These are phyloP conservation scores for Didymella segeticola DNA, from an alignment of 2,329 filamentous ascomycete species.

Conservation along the genomic window DNA sequence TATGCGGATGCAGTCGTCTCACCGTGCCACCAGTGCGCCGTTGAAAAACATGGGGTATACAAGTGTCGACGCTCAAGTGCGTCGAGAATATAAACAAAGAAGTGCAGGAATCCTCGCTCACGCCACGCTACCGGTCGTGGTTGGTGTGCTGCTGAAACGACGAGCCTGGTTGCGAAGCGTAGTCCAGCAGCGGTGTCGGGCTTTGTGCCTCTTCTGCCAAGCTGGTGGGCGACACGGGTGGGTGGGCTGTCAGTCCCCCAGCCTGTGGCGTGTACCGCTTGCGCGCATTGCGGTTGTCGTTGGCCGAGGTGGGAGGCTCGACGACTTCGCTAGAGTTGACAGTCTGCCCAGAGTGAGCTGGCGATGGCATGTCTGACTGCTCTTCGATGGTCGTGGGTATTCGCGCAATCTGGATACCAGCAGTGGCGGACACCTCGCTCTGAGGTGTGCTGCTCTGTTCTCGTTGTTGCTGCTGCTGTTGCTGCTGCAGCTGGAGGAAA, in stretches of 20 bases:
- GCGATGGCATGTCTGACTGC: conserved; percentile 22
- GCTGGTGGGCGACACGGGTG: conserved; percentile 12
- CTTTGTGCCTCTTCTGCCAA: conserved; percentile 11
- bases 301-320: conserved; percentile 17
- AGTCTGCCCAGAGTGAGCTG: conserved; percentile 16
- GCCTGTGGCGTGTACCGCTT: conserved; percentile 36
- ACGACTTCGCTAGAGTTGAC: conserved; percentile 20
- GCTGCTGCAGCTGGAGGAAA: conserved; percentile 28
- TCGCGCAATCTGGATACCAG: conserved; percentile 25
- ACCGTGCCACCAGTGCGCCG: conserved; percentile 29
- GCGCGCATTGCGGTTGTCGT: conserved; percentile 27
- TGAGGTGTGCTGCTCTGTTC: neutral
- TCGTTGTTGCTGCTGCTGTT: conserved; percentile 19
- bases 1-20: conserved; percentile 35
- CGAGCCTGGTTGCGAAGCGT: neutral
- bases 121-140: conserved; percentile 38
- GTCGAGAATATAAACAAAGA: conserved; percentile 32
- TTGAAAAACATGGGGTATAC: conserved; percentile 32
- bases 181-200: conserved; percentile 12
- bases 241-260: conserved; percentile 16
- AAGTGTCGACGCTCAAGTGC: conserved; percentile 25
- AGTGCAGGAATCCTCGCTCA: conserved; percentile 12
- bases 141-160: conserved; percentile 17
- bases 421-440: conserved; percentile 17
- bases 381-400: conserved; percentile 28